Evolutionary conservation across 176 grass and related monocot genomes (phyloP).

Genomic region (Raddia guianensis): DNA sequence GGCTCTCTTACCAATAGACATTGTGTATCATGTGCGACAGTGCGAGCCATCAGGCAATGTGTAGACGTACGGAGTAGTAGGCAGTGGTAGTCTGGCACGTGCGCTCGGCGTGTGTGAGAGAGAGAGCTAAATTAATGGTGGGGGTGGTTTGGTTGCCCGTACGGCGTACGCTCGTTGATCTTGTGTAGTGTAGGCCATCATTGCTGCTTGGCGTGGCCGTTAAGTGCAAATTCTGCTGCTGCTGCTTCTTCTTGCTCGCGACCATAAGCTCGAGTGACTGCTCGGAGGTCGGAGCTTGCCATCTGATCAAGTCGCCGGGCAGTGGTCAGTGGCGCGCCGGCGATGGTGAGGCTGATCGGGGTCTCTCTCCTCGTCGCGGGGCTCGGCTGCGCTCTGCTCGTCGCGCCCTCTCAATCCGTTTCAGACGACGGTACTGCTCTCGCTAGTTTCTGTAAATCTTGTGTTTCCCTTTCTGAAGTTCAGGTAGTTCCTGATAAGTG

Average conservation of each 20-base stretch:
- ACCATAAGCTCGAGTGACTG: slow-evolving; percentile 28
- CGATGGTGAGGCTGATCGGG: slow-evolving; percentile 51
- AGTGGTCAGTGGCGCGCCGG: not conserved
- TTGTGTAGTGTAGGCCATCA: slow-evolving; percentile 33
- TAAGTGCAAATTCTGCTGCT: slow-evolving; percentile 40
- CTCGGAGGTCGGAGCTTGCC: not conserved
- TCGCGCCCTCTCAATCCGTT: slow-evolving; percentile 27
- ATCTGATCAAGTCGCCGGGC: slow-evolving; percentile 27
- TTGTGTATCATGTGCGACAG: too few relatives aligned
- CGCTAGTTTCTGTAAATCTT: not conserved
- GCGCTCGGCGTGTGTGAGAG: not conserved
- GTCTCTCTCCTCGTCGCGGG: slow-evolving; percentile 39
- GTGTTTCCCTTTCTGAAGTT: not conserved
- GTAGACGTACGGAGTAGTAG: too few relatives aligned
- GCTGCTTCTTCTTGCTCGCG: slow-evolving; percentile 19
- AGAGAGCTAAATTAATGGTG: not conserved
- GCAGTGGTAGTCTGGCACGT: not conserved
- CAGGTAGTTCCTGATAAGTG: not conserved
- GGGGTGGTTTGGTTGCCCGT: slow-evolving; percentile 43
- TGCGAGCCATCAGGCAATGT: too few relatives aligned
- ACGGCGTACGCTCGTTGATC: slow-evolving; percentile 9
- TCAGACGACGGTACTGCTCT: slow-evolving; percentile 63
- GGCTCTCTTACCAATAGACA: too few relatives aligned
- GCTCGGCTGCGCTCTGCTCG: slow-evolving; percentile 48
- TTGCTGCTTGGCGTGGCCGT: slow-evolving; percentile 59